Evolutionary conservation across 2,329 filamentous ascomycete genomes (phyloP).

Genomic region (Saccharata proteae): DNA sequence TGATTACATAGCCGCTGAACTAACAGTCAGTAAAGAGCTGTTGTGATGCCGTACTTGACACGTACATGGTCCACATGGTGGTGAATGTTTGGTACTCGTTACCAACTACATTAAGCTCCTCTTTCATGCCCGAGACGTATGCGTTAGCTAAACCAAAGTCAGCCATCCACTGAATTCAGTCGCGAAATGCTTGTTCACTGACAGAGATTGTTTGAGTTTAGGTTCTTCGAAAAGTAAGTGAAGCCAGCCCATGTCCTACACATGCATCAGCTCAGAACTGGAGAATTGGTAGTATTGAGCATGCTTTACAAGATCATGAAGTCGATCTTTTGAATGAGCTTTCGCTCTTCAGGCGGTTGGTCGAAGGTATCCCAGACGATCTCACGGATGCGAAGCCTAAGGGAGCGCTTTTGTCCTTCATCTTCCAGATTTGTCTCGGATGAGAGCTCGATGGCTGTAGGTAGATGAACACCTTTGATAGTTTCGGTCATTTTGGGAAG

Average conservation of each 20-base stretch:
- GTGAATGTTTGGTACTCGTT: constrained; percentile 40
- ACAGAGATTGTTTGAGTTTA: constrained; percentile 5
- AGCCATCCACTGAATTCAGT: no score
- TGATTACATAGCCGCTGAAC: constrained; percentile 1
- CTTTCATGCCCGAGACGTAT: constrained; percentile 25
- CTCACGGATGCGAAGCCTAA: background rate
- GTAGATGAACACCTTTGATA: no score
- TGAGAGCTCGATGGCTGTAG: no score
- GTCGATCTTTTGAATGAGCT: constrained; percentile 3
- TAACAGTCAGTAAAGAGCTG: background rate
- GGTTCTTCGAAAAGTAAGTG: constrained; percentile 5
- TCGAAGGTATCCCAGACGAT: constrained; percentile 3
- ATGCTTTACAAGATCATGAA: constrained; percentile 6
- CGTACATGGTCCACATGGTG: constrained; percentile 6
- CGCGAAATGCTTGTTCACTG: no score
- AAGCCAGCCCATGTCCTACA: constrained; percentile 3
- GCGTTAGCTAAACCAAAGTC: constrained; percentile 29
- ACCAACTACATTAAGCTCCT: constrained; percentile 28
- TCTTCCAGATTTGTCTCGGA: no score
- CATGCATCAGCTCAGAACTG: no score
- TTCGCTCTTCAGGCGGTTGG: background rate
- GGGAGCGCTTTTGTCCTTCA: no score
- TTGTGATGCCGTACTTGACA: no score
- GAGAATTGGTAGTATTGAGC: no score
- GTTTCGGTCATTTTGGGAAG: no score